Base-by-base conservation (phyloP, 1,284 basidiomycete genomes). In the Leccinum pachyderme region DNA sequence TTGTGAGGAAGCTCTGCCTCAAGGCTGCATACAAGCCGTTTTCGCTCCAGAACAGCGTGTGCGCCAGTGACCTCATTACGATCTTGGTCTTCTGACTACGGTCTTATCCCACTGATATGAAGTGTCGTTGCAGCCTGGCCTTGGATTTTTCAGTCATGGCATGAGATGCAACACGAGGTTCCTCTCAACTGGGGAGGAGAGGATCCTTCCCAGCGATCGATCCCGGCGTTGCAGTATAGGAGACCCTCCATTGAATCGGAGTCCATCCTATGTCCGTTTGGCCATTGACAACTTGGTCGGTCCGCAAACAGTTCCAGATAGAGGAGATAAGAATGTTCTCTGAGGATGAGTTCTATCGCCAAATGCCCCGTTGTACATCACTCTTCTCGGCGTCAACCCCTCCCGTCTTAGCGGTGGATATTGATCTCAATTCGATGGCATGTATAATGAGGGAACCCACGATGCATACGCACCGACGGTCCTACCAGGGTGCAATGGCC, bases 91-190 rank as follows among this genome's bases (percentile, higher is more conserved):
- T 31, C 3, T 22, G 31, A 22, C 6, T 15, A 11, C 0, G 4
- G n/a, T 35, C 49, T 27, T 7, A 15, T 41, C 29, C 31, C 4
- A 37, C 37, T n/a, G n/a, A n/a, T n/a, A 18, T 53, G 11, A 61
- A 5, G 7, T 11, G n/a, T 25, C 9, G n/a, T 18, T 7, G 3
- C 44, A 67, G 60, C 54, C 66, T 12, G 62, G 55, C 0, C 1
- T 68, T 1, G 63, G 63, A 4, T 65, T 63, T 33, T 9, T 66
- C 12, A n/a, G n/a, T n/a, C n/a, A n/a, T n/a, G n/a, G n/a, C 60
- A 48, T 22, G 68, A 66, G 46, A 68, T 63, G 60, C 39, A 52
- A 37, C 12, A 29, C 5, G 25, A 50, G 2, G 49, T 28, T 22
- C 57, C 66, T 1, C 63, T 68, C 46, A 41, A 41, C 33, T 11